phyloP scores from a whole-genome alignment of 495 filamentous ascomycete genomes.

The Alectoria sarmentosa region DNA sequence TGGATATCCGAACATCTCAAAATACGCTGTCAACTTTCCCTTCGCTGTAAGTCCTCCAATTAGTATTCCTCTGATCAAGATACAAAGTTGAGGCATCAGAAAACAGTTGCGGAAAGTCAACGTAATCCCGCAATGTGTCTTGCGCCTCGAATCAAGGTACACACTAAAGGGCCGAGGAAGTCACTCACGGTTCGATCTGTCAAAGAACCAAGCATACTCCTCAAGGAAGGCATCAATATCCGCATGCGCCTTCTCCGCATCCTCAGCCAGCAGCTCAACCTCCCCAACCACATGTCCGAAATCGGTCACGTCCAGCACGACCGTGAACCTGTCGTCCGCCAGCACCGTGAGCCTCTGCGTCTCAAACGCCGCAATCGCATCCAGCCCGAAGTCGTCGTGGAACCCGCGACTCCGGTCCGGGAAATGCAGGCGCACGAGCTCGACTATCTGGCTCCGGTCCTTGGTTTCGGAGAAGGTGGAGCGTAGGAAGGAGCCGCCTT shows the following conservation, averaged over 20 bases:
- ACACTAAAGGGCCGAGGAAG: too few species aligned
- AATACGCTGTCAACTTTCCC: conserved; percentile 38
- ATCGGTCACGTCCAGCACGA: conserved; percentile 32
- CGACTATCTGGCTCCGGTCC: conserved; percentile 14
- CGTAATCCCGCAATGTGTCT: too few species aligned
- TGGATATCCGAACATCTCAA: conserved; percentile 24
- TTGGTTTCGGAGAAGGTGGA: conserved; percentile 30
- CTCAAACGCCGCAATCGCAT: conserved; percentile 28
- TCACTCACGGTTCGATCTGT: conserved; percentile 21
- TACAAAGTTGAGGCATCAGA: too few species aligned
- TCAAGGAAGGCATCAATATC: conserved; percentile 34
- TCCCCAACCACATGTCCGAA: conserved; percentile 37
- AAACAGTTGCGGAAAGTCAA: too few species aligned
- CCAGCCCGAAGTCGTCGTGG: conserved; percentile 24
- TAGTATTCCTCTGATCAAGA: too few species aligned
- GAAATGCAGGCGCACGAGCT: conserved; percentile 8
- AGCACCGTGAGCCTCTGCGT: conserved; percentile 29
- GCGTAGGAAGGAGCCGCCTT: conserved; percentile 26
- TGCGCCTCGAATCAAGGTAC: too few species aligned
- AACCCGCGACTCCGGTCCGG: neutral
- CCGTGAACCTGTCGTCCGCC: conserved; percentile 31
- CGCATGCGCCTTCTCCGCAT: conserved; percentile 19
- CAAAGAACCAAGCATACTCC: conserved; percentile 35
- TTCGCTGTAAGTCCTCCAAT: too few species aligned
- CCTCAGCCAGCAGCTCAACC: conserved; percentile 31